A percentile compares a stretch with the other conserved stretches of the same genome.
Conservation (phyloP, 768 basidiomycete species). For the Dacryopinax primogenitus region DNA sequence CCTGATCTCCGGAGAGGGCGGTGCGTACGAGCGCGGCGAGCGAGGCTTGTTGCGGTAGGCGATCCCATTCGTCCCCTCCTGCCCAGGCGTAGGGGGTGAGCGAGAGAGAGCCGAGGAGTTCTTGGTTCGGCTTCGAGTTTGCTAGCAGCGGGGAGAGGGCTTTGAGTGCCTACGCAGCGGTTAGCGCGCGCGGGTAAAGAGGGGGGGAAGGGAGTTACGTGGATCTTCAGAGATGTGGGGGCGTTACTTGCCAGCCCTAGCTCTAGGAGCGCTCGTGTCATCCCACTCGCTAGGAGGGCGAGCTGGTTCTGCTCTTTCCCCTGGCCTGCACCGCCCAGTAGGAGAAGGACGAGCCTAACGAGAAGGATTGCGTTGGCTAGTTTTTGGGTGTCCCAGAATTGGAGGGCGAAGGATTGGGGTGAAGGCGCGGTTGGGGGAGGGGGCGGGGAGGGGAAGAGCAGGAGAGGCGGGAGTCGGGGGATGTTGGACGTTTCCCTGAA, state of each 20-base stretch:
- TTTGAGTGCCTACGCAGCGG: slow-evolving; percentile 51
- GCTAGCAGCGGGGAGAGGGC: slow-evolving; percentile 35
- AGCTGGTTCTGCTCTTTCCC: slow-evolving; percentile 25
- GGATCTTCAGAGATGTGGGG: slow-evolving; percentile 73
- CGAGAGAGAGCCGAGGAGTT: slow-evolving; percentile 62
- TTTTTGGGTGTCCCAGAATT: slow-evolving; percentile 94
- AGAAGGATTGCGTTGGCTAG: slow-evolving; percentile 64
- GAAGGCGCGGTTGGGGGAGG: slow-evolving; percentile 54
- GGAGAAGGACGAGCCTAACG: slow-evolving; percentile 72
- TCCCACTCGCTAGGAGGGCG: slow-evolving; percentile 24
- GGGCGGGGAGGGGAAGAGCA: slow-evolving; percentile 42
- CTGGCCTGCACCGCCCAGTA: slow-evolving; percentile 39
- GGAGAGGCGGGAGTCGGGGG: slow-evolving; percentile 51
- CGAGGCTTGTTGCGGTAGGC: slow-evolving; percentile 65
- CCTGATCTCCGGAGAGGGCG: slow-evolving; percentile 78
- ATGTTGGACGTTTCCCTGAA: slow-evolving; percentile 70
- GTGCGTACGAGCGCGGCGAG: slow-evolving; percentile 73
- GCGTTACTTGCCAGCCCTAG: slow-evolving; percentile 88
- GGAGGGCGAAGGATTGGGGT: slow-evolving; percentile 86
- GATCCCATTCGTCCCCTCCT: slow-evolving; percentile 84
- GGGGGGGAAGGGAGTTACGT: slow-evolving; percentile 33
- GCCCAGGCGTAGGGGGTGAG: slow-evolving; percentile 47
- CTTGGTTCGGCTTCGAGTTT: slow-evolving; percentile 51
- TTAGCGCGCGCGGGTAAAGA: slow-evolving; percentile 29
- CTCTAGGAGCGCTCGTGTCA: slow-evolving; percentile 69